Base-by-base conservation (phyloP, 164 flowering plant genomes). In the Liriodendron chinense region DNA sequence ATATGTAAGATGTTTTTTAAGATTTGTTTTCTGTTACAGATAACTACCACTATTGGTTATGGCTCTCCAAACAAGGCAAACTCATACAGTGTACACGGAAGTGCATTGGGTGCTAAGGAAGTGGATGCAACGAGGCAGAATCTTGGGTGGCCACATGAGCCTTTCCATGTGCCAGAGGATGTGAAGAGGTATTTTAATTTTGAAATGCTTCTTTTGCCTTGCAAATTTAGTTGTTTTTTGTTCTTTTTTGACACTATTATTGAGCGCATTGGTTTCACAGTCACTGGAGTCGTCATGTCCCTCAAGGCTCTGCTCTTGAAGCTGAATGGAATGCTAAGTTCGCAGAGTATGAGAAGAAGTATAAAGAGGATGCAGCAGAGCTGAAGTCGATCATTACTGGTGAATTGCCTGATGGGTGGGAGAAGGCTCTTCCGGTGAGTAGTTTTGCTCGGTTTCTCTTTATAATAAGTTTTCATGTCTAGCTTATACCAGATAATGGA, bases 31-130 rank as follows among this genome's bases (percentile, higher is more conserved):
- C 12, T 66, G 23, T 74, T 65, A 23, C 85, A 95, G 98, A 92
- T 94, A 50, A 95, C 98, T 13, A 96, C 99, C 28, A 96, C 98
- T 21, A 96, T 96, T 82, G 99, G 99, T 74, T 96, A 66, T 87
- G 99, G 99, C 1, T 94, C 99, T 8, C 99, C 98, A 28, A 96
- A 96, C 91, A 96, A 96, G 86, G 86, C 99, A 12, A 94, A 94
- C 85, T 87, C 96, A 67, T 92, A 92, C 86, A 90, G 97, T 81
- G 98, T 91, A 13, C 99, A 96, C 70, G 99, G 99, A 1, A 83
- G 87, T 85, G 97, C 98, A 61, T 77, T 96, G 81, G 99, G 99
- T 78, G 89, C 91, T 63, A 94, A 92, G 84, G 99, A 96, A 87
- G 97, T 94, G 3, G 99, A 96, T 61, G 99, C 99, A 75, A 96